These are phyloP conservation scores for Fusarium tjaetaba DNA, from an alignment of 2,329 filamentous ascomycete genomes.

Conservation along the genomic window DNA sequence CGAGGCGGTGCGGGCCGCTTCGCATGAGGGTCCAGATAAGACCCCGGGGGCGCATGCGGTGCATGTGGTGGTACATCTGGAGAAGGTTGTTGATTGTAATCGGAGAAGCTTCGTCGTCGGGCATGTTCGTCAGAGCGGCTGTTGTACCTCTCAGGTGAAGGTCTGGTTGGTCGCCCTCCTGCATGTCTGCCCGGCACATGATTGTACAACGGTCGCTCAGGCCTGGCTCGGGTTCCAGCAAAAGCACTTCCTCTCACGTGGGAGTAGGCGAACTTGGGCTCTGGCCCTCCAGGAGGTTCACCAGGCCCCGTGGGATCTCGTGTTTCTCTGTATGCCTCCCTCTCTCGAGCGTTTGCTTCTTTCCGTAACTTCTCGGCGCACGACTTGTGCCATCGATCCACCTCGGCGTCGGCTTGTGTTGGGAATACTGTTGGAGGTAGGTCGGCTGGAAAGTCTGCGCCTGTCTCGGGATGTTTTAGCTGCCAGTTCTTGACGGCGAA, in stretches of 20 bases:
- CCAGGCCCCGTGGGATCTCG: conserved; percentile 40
- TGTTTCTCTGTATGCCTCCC: conserved; percentile 42
- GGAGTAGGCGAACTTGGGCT: conserved; percentile 52
- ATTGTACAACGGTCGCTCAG: conserved; percentile 52
- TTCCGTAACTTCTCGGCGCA: conserved; percentile 77
- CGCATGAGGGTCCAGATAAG: conserved; percentile 50
- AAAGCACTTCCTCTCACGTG: conserved; percentile 47
- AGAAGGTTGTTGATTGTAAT: conserved; percentile 54
- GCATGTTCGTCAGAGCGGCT: conserved; percentile 54
- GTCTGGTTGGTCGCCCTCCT: conserved; percentile 45
- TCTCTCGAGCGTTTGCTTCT: conserved; percentile 59
- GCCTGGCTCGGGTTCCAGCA: conserved; percentile 43
- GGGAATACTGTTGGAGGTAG: conserved; percentile 75
- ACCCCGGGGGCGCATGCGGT: conserved; percentile 41
- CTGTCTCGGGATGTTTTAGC: conserved; percentile 78
- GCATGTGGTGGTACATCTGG: conserved; percentile 43
- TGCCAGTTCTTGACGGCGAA: conserved; percentile 81
- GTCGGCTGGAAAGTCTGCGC: conserved; percentile 71
- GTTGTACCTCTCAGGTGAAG: conserved; percentile 49
- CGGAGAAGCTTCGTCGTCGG: conserved; percentile 62
- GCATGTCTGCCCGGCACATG: conserved; percentile 53
- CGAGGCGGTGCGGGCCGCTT: conserved; percentile 49
- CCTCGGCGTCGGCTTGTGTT: conserved; percentile 76
- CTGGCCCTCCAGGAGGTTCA: conserved; percentile 43
- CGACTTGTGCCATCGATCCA: conserved; percentile 84